A percentile compares a stretch with the other conserved stretches of the same genome.
These are phyloP conservation scores for Bromus sterilis DNA, from an alignment of 176 grass and related monocot genomes.

Conservation along the genomic window DNA sequence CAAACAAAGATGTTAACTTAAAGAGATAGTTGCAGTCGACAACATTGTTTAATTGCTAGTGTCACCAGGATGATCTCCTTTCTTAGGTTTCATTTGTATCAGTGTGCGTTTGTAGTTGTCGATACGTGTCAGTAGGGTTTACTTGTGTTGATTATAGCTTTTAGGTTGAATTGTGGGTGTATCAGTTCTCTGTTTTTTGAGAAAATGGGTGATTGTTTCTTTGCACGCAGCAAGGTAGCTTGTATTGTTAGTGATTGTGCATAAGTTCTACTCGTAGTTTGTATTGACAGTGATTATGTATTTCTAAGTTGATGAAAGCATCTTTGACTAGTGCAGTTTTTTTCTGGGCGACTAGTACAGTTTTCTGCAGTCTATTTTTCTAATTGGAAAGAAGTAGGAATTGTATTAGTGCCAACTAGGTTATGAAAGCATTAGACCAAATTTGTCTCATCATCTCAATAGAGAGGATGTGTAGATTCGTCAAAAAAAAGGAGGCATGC, in stretches of 20 bases:
- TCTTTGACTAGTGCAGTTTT: not conserved
- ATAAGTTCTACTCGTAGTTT: not conserved
- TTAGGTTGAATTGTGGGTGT: not conserved
- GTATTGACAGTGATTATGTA: not conserved
- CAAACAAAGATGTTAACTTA: not conserved
- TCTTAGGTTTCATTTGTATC: not conserved
- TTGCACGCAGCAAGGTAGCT: not conserved
- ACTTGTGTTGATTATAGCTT: not conserved
- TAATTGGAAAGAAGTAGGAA: not conserved
- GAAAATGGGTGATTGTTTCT: slow-evolving; percentile 14
- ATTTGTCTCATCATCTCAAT: not conserved
- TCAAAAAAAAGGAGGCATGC: not conserved
- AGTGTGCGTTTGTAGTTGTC: slow-evolving; percentile 12
- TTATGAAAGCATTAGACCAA: not conserved
- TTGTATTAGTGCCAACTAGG: not conserved
- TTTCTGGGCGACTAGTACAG: not conserved
- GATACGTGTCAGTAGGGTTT: not conserved
- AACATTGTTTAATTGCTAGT: slow-evolving; percentile 8
- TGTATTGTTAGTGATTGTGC: not conserved
- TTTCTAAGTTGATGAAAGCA: not conserved
- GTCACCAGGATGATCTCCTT: not conserved
- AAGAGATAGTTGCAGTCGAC: not conserved
- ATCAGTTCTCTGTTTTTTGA: not conserved
- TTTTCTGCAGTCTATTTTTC: not conserved
- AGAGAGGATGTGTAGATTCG: not conserved